A percentile compares a stretch with the other conserved stretches of the same genome.
phyloP scores from a whole-genome alignment of 768 basidiomycete species.

The Chalciporus pseudorubinellus region DNA sequence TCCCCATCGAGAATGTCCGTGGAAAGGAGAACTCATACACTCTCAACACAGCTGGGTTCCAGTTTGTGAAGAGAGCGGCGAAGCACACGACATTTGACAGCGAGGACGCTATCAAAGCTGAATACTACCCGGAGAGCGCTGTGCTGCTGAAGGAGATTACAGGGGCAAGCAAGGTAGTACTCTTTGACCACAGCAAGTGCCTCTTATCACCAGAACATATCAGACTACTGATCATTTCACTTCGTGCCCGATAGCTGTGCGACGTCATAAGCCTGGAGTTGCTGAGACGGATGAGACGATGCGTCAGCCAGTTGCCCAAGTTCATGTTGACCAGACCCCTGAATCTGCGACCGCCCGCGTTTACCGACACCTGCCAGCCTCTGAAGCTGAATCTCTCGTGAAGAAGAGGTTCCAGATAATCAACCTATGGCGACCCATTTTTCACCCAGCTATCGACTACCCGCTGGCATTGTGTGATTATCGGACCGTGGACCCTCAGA shows the following conservation, averaged over 20 bases:
- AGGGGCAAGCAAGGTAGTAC: constrained; percentile 36
- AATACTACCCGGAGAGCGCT: constrained; percentile 40
- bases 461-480: constrained; percentile 50
- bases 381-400: constrained; percentile 39
- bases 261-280: constrained; percentile 39
- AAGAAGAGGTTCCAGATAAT: constrained; percentile 50
- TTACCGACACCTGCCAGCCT: constrained; percentile 39
- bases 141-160: constrained; percentile 39
- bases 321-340: constrained; percentile 48
- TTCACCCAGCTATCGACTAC: constrained; percentile 42
- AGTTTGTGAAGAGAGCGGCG: constrained; percentile 24
- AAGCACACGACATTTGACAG: constrained; percentile 33
- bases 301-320: constrained; percentile 42
- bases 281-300: constrained; percentile 36
- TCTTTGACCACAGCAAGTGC: constrained; percentile 39
- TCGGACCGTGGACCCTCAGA: constrained; percentile 36
- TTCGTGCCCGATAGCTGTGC: constrained; percentile 27
- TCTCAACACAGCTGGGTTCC: constrained; percentile 38
- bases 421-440: constrained; percentile 55
- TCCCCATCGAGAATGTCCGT: constrained; percentile 34
- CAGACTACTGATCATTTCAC: too few relatives aligned
- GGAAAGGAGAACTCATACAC: constrained; percentile 32
- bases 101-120: constrained; percentile 34
- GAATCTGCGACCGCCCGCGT: constrained; percentile 41
- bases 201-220: too few relatives aligned